A percentile compares a stretch with the other conserved stretches of the same genome.
These are phyloP conservation scores for Plectosphaerella plurivora DNA, from an alignment of 2,329 filamentous ascomycete species.

Conservation along the genomic window DNA sequence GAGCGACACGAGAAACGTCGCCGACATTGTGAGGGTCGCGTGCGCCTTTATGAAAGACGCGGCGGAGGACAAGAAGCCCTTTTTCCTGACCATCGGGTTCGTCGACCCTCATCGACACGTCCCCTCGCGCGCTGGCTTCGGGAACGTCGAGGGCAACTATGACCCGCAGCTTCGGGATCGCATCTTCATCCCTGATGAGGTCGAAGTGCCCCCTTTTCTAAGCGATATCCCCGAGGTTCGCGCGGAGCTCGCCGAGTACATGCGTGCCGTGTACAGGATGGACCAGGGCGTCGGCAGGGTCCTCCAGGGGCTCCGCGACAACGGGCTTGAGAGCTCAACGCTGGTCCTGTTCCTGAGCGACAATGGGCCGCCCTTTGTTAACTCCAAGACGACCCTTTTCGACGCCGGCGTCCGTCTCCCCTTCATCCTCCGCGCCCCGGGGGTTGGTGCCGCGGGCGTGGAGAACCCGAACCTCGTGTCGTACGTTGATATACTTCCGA, in stretches of 20 bases:
- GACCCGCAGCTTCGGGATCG: slow-evolving; percentile 16
- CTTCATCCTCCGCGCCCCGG: slow-evolving; percentile 32
- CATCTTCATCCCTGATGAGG: slow-evolving; percentile 23
- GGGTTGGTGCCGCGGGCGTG: slow-evolving; percentile 11
- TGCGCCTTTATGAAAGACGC: slow-evolving; percentile 30
- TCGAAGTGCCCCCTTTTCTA: slow-evolving; percentile 24
- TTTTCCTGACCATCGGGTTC: slow-evolving; percentile 41
- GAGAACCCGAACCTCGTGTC: slow-evolving; percentile 39
- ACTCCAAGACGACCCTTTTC: slow-evolving; percentile 46
- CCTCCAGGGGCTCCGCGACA: not conserved
- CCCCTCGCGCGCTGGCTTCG: slow-evolving; percentile 33
- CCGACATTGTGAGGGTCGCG: slow-evolving; percentile 30
- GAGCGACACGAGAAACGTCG: slow-evolving; percentile 38
- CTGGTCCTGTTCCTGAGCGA: slow-evolving; percentile 43
- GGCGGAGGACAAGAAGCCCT: slow-evolving; percentile 24
- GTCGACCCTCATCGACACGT: slow-evolving; percentile 41
- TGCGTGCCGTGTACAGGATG: not conserved
- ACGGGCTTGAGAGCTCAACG: slow-evolving; percentile 28
- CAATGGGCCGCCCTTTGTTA: slow-evolving; percentile 44
- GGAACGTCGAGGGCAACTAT: slow-evolving; percentile 30
- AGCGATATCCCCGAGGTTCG: slow-evolving; percentile 31
- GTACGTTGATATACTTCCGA: slow-evolving; percentile 41
- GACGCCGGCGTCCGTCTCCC: slow-evolving; percentile 30
- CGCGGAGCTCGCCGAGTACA: slow-evolving; percentile 37
- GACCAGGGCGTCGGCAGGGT: slow-evolving; percentile 3